Base-by-base conservation (phyloP, 169 alveolate species). In the Theileria annulata region DNA sequence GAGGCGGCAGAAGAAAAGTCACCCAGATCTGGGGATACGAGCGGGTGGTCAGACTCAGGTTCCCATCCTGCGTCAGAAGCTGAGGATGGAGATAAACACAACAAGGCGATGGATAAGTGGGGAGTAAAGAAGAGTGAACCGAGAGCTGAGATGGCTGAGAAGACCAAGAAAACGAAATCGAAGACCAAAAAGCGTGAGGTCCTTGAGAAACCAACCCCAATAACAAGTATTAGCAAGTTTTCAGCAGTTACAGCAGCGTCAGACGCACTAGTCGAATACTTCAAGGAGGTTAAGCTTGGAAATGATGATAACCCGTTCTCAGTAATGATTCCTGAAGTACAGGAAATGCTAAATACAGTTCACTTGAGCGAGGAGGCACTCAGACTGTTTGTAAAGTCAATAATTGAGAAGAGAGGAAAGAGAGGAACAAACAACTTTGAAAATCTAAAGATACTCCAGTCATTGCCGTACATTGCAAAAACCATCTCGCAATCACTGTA, bases 341-440 rank as follows among this genome's bases (percentile, higher is more conserved):
- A 87, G 19, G 68, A 64, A 37, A 87, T 91, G 71, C 81, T 92
- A 27, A 93, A 87, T 30, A 87, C 92, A 67, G 91, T 87, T 21
- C 84, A 91, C 78, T 64, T 94, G 27, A 70, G 91, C 35, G 96
- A 85, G 42, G 96, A 92, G 0, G 92, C 82, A 47, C 88, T 94
- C 56, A 88, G 90, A 71, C 66, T 78, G 54, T 79, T 93, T 27
- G 95, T 94, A 17, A 93, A 92, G 82, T 79, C 93, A 68, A 92
- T 94, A 4, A 92, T 94, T 6, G 97, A 93, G 74, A 94, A 89
- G 70, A 87, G 97, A 31, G 97, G 97, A 13, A 90, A 94, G 64
- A 80, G 95, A 25, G 97, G 97, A 19, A 94, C 93, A 30, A 96
- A 94, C 69, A 93, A 91, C 27, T 90, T 85, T 73, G 97, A 94